These are phyloP conservation scores for Sporothrix phasma DNA, from an alignment of 2,329 filamentous ascomycete species.

Conservation along the genomic window DNA sequence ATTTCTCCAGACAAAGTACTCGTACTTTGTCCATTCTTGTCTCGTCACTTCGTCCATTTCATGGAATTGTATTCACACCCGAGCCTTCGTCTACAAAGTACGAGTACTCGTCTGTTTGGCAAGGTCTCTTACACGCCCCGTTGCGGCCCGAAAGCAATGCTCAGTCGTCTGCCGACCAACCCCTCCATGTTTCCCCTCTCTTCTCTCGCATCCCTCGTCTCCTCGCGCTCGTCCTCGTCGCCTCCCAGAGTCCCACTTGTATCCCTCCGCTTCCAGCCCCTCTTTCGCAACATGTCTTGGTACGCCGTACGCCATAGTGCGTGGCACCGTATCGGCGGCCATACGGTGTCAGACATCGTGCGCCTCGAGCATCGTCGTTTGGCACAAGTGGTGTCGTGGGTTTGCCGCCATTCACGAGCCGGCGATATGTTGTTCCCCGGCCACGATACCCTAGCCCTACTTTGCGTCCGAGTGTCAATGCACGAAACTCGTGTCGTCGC, in stretches of 20 bases:
- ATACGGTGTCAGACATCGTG: too few species aligned
- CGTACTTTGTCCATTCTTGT: too few species aligned
- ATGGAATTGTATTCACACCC: neutral
- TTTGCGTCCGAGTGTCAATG: too few species aligned
- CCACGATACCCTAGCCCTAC: neutral
- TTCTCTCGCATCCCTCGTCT: too few species aligned
- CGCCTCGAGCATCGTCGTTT: too few species aligned
- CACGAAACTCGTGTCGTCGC: too few species aligned
- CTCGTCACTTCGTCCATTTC: neutral
- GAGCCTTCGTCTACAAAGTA: too few species aligned
- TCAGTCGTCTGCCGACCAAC: neutral
- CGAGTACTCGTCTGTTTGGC: neutral
- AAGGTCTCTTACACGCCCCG: neutral
- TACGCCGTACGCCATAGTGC: neutral
- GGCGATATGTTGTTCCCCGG: neutral
- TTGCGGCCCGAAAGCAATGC: conserved; percentile 7
- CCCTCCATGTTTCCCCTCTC: neutral
- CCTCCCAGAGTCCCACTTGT: neutral
- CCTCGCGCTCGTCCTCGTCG: neutral
- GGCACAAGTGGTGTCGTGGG: too few species aligned
- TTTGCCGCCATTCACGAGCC: neutral
- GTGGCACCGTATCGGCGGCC: neutral
- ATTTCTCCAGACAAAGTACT: neutral
- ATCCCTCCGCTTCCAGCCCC: neutral
- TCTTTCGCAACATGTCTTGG: neutral